Evolutionary conservation across 352 stramenopile genomes (phyloP).

Genomic region (Phytophthora sojae): DNA sequence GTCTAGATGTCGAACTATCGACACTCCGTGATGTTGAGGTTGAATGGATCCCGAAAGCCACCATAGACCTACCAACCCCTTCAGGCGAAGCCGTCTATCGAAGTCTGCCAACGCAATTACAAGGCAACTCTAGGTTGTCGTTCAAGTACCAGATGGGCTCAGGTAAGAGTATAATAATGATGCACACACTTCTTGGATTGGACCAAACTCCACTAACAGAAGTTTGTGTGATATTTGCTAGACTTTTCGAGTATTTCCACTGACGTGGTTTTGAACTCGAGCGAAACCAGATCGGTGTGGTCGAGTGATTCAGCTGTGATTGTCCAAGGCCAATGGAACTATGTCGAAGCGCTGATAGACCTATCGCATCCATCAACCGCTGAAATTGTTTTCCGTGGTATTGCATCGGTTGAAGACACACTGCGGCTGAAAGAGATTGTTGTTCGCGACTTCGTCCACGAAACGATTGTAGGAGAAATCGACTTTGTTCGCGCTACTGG

Average conservation of each 20-base stretch:
- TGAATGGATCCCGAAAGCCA: slow-evolving; percentile 31
- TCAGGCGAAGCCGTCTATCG: slow-evolving; percentile 34
- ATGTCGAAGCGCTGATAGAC: slow-evolving; percentile 24
- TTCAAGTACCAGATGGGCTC: slow-evolving; percentile 49
- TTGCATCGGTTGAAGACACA: slow-evolving; percentile 28
- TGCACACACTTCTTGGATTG: not conserved
- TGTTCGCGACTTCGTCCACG: slow-evolving; percentile 22
- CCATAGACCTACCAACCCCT: slow-evolving; percentile 9
- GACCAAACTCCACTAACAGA: not conserved
- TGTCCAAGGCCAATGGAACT: slow-evolving; percentile 42
- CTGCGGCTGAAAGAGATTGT: slow-evolving; percentile 53
- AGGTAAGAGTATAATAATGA: slow-evolving; percentile 21
- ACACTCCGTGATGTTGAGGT: slow-evolving; percentile 34
- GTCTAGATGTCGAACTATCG: slow-evolving; percentile 15
- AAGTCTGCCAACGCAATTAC: slow-evolving; percentile 32
- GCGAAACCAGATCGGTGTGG: slow-evolving; percentile 35
- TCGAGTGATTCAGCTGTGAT: slow-evolving; percentile 28
- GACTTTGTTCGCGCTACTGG: slow-evolving; percentile 45
- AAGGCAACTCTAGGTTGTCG: slow-evolving; percentile 31
- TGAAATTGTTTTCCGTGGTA: slow-evolving; percentile 48
- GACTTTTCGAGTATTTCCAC: slow-evolving; percentile 48
- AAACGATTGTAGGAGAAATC: slow-evolving; percentile 27
- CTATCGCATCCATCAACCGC: slow-evolving; percentile 27
- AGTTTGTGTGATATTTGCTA: slow-evolving; percentile 10
- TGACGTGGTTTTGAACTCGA: slow-evolving; percentile 47